These are phyloP conservation scores for Crithidia acanthocephali DNA, from an alignment of 208 protist species.

Conservation along the genomic window DNA sequence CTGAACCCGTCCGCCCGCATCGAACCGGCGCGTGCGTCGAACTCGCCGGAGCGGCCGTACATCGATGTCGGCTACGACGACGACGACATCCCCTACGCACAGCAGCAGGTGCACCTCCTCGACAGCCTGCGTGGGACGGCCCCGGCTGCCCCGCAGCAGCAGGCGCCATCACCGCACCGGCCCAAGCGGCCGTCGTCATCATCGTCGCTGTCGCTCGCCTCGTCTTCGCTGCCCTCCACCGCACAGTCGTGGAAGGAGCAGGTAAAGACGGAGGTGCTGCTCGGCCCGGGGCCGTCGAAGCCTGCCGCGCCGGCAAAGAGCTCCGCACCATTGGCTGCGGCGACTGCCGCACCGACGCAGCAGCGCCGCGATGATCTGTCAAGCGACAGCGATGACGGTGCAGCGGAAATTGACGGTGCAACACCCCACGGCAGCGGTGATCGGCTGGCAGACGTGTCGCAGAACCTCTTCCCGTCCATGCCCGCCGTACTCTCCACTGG, in stretches of 20 bases:
- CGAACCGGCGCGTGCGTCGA: constrained; percentile 6
- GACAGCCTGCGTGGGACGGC: constrained; percentile 13
- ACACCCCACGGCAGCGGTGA: not conserved
- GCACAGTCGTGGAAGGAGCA: constrained; percentile 15
- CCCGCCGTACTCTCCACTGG: not conserved
- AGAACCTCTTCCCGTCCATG: constrained; percentile 5
- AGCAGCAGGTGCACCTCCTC: constrained; percentile 13
- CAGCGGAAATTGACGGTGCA: not conserved
- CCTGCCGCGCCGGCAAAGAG: not conserved
- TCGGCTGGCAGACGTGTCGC: not conserved
- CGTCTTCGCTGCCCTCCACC: not conserved
- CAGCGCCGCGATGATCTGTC: not conserved
- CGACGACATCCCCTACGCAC: constrained; percentile 20
- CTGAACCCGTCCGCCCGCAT: constrained; percentile 6
- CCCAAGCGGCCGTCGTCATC: constrained; percentile 7
- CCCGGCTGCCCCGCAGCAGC: not conserved
- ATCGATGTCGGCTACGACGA: constrained; percentile 33
- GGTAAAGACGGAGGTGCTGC: constrained; percentile 24
- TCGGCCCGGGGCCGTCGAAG: not conserved
- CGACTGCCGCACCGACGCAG: not conserved
- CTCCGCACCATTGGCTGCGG: not conserved
- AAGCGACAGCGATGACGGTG: not conserved
- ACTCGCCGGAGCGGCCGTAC: constrained; percentile 21
- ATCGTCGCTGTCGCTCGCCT: not conserved
- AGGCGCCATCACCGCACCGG: constrained; percentile 2